Percentiles rank a stretch among this genome's conserved stretches.
Evolutionary conservation across 2,329 filamentous ascomycete species (phyloP).

Genomic region (Neospermospora avenae): DNA sequence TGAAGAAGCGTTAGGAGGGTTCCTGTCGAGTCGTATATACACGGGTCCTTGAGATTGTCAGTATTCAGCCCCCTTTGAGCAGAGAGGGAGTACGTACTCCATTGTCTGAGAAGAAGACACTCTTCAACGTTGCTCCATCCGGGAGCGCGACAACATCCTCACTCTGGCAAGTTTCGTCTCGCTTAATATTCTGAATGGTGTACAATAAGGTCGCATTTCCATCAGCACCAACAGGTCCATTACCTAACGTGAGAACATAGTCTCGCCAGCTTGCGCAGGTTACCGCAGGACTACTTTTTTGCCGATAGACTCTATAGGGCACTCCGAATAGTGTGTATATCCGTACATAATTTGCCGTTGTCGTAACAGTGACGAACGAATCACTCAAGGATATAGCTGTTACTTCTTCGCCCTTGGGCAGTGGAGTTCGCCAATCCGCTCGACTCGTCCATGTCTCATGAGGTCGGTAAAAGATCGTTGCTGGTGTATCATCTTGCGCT

Average conservation of each 20-base stretch:
- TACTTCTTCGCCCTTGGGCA: conserved; percentile 85
- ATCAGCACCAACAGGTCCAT: conserved; percentile 78
- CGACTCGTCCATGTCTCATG: conserved; percentile 95
- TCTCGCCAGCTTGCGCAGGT: conserved; percentile 93
- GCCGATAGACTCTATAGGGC: conserved; percentile 82
- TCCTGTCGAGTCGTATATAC: conserved; percentile 91
- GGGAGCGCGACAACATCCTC: conserved; percentile 88
- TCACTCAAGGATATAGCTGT: conserved; percentile 87
- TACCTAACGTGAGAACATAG: conserved; percentile 94
- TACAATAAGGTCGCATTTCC: conserved; percentile 79
- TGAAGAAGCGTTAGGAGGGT: conserved; percentile 84
- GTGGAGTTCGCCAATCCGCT: conserved; percentile 81
- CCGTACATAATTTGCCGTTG: conserved; percentile 81
- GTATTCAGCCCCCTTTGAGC: neutral
- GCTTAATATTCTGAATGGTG: conserved; percentile 90
- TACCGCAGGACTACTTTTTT: conserved; percentile 86
- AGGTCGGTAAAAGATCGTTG: conserved; percentile 90
- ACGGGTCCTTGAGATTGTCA: conserved; percentile 65
- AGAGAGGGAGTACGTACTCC: conserved; percentile 58
- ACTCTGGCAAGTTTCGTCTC: conserved; percentile 90
- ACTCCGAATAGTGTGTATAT: conserved; percentile 92
- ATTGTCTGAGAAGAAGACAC: conserved; percentile 85
- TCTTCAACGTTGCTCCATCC: conserved; percentile 68
- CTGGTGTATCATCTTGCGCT: conserved; percentile 60
- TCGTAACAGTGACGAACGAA: conserved; percentile 86